phyloP scores from a whole-genome alignment of 768 basidiomycete species.

The Amanita muscaria region DNA sequence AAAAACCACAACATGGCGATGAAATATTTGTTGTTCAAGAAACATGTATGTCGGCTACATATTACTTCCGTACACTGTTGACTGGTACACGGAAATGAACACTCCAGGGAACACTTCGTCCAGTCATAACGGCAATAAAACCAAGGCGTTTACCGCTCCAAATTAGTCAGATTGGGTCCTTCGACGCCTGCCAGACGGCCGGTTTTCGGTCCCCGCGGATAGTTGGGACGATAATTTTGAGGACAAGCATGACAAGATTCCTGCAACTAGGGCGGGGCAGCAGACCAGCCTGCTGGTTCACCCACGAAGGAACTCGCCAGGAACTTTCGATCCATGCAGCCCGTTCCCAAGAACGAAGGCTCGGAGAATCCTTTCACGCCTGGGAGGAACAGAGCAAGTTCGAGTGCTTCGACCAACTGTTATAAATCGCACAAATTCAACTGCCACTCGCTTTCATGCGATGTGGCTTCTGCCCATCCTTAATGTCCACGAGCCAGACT shows the following conservation, averaged over 20 bases:
- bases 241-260: too few relatives aligned
- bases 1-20: conserved; percentile 1
- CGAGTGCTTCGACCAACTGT: neutral
- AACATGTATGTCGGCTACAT: conserved; percentile 27
- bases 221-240: too few relatives aligned
- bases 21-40: neutral
- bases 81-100: conserved; percentile 32
- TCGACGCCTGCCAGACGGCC: conserved; percentile 40
- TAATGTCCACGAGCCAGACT: conserved; percentile 23
- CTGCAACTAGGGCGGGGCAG: too few relatives aligned
- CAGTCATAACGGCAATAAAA: neutral
- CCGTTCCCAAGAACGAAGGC: neutral
- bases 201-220: conserved; percentile 30
- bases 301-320: conserved; percentile 1
- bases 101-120: conserved; percentile 6
- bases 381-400: conserved; percentile 1
- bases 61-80: conserved; percentile 29
- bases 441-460: conserved; percentile 6
- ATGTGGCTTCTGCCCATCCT: conserved; percentile 28
- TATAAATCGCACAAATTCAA: neutral
- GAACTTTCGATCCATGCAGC: conserved; percentile 1
- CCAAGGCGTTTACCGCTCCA: conserved; percentile 7
- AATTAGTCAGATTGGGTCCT: conserved; percentile 34
- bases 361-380: neutral
- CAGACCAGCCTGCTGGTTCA: too few relatives aligned